These are phyloP conservation scores for Colletotrichum acutatum DNA, from an alignment of 2,329 filamentous ascomycete genomes.

Conservation along the genomic window DNA sequence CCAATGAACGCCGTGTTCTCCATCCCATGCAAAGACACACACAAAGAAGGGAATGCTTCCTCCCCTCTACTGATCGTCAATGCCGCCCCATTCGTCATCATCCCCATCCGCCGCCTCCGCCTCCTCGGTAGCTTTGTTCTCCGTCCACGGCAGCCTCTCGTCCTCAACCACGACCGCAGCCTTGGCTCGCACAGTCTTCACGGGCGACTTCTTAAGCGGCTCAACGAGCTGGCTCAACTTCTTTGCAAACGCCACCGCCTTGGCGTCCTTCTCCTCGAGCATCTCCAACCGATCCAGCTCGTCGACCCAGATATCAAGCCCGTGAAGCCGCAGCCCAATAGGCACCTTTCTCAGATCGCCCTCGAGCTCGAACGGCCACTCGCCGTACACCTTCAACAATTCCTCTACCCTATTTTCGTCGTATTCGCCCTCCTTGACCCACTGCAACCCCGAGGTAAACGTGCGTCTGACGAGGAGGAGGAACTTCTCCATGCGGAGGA, in stretches of 20 bases:
- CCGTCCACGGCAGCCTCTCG: slow-evolving; percentile 75
- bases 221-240: slow-evolving; percentile 66
- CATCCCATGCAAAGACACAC: slow-evolving; percentile 29
- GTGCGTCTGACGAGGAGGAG: slow-evolving; percentile 84
- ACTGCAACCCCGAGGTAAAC: slow-evolving; percentile 75
- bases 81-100: slow-evolving; percentile 45
- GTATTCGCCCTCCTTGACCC: slow-evolving; percentile 46
- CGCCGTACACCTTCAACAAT: slow-evolving; percentile 49
- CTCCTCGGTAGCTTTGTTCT: slow-evolving; percentile 46
- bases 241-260: slow-evolving; percentile 60
- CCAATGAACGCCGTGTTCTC: slow-evolving; percentile 29
- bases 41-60: neutral
- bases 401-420: slow-evolving; percentile 47
- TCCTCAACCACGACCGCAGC: slow-evolving; percentile 79
- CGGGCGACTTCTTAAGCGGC: slow-evolving; percentile 66
- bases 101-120: slow-evolving; percentile 46
- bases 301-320: slow-evolving; percentile 91
- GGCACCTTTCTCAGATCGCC: slow-evolving; percentile 68
- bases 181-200: slow-evolving; percentile 77
- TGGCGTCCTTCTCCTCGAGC: slow-evolving; percentile 51
- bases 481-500: slow-evolving; percentile 91
- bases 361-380: slow-evolving; percentile 54
- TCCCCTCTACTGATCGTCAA: slow-evolving; percentile 32
- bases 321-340: slow-evolving; percentile 86
- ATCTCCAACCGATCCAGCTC: slow-evolving; percentile 80